phyloP scores from a whole-genome alignment of 140 eudicot genomes.

The Erigeron philadelphicus region DNA sequence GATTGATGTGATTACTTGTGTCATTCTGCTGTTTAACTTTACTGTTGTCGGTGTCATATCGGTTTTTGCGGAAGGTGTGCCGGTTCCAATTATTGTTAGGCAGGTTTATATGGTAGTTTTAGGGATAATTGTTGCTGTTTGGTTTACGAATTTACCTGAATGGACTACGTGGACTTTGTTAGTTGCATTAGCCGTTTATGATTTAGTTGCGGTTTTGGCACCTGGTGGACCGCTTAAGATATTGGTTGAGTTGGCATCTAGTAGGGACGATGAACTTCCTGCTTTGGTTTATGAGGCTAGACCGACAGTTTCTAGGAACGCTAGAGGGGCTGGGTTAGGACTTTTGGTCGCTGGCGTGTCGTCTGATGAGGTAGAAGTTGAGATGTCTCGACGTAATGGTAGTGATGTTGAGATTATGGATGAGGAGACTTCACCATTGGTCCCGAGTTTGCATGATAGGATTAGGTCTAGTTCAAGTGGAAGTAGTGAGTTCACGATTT shows the following conservation, averaged over 20 bases:
- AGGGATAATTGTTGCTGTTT: conserved; percentile 85
- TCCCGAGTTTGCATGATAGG: conserved; percentile 35
- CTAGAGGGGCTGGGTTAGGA: conserved; percentile 41
- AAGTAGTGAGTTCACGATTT: conserved; percentile 25
- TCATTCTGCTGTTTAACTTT: conserved; percentile 52
- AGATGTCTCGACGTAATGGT: conserved; percentile 20
- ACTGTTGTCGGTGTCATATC: conserved; percentile 63
- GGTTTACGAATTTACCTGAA: conserved; percentile 90
- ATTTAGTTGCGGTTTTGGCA: conserved; percentile 88
- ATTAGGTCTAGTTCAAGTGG: conserved; percentile 19
- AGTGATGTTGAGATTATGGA: conserved; percentile 31
- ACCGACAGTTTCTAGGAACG: conserved; percentile 44
- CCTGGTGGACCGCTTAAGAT: conserved; percentile 96
- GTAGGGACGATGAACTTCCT: conserved; percentile 84
- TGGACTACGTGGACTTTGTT: conserved; percentile 95
- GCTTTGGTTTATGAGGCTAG: conserved; percentile 87
- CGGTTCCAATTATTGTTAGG: conserved; percentile 58
- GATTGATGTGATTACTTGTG: conserved; percentile 54
- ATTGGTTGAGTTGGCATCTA: conserved; percentile 77
- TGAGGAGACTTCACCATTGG: conserved; percentile 61
- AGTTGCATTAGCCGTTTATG: conserved; percentile 81
- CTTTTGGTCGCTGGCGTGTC: conserved; percentile 64
- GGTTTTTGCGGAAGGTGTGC: conserved; percentile 53
- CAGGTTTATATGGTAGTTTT: conserved; percentile 68
- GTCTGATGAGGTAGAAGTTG: conserved; percentile 39